Evolutionary conservation across 2,329 filamentous ascomycete species (phyloP).

Genomic region (Fonsecaea pedrosoi): DNA sequence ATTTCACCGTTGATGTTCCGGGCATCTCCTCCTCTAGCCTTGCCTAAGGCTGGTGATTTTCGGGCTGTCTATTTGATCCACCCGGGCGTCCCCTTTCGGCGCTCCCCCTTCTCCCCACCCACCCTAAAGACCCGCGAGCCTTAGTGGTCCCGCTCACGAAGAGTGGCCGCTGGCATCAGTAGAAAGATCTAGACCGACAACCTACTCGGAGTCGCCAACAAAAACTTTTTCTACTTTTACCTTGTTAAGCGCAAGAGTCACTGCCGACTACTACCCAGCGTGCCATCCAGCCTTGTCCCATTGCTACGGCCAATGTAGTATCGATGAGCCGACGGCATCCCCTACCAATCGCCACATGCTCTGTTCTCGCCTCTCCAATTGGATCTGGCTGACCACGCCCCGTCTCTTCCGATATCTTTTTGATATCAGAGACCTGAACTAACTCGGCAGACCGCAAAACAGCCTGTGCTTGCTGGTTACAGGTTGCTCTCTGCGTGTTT

Average conservation of each 20-base stretch:
- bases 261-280: not conserved
- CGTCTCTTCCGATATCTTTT: conserved; percentile 8
- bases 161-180: not conserved
- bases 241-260: not conserved
- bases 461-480: not conserved
- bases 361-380: conserved; percentile 8
- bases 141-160: not conserved
- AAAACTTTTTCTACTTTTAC: not conserved
- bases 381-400: not conserved
- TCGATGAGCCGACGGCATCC: not conserved
- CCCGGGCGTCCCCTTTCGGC: no score
- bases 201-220: not conserved
- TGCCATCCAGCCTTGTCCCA: not conserved
- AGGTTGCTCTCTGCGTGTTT: not conserved
- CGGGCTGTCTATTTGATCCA: no score
- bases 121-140: not conserved
- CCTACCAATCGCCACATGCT: conserved; percentile 13
- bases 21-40: no score
- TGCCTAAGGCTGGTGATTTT: no score
- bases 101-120: not conserved
- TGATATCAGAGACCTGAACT: conserved; percentile 15
- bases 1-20: no score
- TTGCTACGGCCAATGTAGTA: conserved; percentile 5
- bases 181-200: not conserved
- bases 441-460: not conserved